Evolutionary conservation across 1,139 yeast genomes (phyloP).

Genomic region (Lodderomyces elongisporus): DNA sequence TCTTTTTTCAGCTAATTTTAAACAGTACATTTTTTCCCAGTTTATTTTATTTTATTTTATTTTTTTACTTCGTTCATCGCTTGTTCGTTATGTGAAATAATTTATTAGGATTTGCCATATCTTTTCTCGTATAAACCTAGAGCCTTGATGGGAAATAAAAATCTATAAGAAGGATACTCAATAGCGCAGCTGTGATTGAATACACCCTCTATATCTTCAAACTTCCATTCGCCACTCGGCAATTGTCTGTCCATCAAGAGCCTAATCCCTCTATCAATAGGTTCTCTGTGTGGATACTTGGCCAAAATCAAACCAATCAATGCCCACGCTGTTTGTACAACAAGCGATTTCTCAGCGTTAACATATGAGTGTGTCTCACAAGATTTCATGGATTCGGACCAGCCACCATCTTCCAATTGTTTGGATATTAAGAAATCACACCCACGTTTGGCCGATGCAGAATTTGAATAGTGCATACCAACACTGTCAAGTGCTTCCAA

Average conservation of each 20-base stretch:
- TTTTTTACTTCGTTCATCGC: neutral
- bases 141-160: conserved; percentile 88
- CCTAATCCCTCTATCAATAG: conserved; percentile 59
- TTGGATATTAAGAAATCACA: conserved; percentile 78
- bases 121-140: conserved; percentile 64
- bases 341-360: conserved; percentile 50
- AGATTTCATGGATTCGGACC: conserved; percentile 88
- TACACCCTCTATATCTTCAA: conserved; percentile 89
- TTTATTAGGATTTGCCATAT: conserved; percentile 21
- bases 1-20: too few relatives aligned
- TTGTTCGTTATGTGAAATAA: too few relatives aligned
- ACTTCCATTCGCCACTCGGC: conserved; percentile 77
- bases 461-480: conserved; percentile 58
- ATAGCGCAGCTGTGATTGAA: conserved; percentile 91
- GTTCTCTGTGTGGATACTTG: conserved; percentile 64
- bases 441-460: conserved; percentile 60
- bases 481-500: conserved; percentile 80
- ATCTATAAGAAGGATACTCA: conserved; percentile 92
- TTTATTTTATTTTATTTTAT: too few relatives aligned
- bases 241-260: conserved; percentile 66
- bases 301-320: conserved; percentile 77
- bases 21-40: too few relatives aligned
- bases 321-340: conserved; percentile 94
- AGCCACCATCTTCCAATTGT: conserved; percentile 89
- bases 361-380: conserved; percentile 84